Conservation (phyloP, 495 filamentous ascomycete species). For the Annulohypoxylon nitens region DNA sequence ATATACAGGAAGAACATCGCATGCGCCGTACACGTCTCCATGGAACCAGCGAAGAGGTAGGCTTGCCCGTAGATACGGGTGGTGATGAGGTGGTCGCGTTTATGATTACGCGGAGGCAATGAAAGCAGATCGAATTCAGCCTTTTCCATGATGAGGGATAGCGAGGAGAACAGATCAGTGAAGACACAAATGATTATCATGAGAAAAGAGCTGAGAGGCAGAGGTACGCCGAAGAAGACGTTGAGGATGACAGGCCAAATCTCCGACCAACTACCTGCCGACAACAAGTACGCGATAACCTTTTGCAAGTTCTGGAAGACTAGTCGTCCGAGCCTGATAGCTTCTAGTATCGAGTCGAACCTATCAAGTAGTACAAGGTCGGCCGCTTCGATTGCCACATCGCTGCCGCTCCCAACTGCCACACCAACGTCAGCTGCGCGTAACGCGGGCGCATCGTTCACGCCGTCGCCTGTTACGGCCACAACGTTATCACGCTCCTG, state of each 20-base stretch:
- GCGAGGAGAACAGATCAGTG: not conserved
- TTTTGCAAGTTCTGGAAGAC: slow-evolving; percentile 4
- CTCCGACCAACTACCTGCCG: not conserved
- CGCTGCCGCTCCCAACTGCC: not conserved
- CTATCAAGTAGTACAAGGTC: not conserved
- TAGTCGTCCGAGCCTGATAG: not conserved
- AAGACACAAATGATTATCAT: not conserved
- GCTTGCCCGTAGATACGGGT: not conserved
- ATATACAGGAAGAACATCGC: not conserved
- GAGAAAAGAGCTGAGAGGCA: not conserved
- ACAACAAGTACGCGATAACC: not conserved
- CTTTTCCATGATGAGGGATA: not conserved
- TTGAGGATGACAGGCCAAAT: not conserved
- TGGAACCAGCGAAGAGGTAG: not conserved
- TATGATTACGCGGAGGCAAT: not conserved
- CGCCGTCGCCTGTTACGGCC: slow-evolving; percentile 1
- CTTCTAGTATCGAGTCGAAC: not conserved
- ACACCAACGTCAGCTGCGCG: not conserved
- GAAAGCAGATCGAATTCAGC: not conserved
- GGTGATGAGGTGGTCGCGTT: not conserved
- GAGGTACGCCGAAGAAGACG: not conserved
- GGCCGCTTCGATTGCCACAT: not conserved
- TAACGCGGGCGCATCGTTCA: not conserved
- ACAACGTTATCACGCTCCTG: not conserved
- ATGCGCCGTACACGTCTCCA: not conserved